A percentile compares a stretch with the other conserved stretches of the same genome.
Evolutionary conservation across 2,329 filamentous ascomycete species (phyloP).

Genomic region (Beauveria asiatica): DNA sequence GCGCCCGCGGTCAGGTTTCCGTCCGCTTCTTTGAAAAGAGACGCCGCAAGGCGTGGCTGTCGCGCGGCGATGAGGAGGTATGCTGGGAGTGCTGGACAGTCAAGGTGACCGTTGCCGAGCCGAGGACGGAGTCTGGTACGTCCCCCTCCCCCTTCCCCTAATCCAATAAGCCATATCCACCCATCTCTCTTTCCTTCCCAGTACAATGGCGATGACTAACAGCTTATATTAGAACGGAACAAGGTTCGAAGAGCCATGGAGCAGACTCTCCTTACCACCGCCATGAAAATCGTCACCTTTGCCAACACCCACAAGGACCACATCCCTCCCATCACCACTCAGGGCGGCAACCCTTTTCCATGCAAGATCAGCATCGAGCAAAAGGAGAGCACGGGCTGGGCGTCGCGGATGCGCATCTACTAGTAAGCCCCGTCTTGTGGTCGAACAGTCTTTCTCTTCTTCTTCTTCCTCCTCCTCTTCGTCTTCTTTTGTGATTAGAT

Average conservation of each 20-base stretch:
- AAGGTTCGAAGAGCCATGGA: conserved; percentile 90
- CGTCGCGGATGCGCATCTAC: conserved; percentile 69
- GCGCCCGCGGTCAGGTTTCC: conserved; percentile 64
- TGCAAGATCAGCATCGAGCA: conserved; percentile 89
- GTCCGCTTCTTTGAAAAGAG: conserved; percentile 95
- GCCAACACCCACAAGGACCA: conserved; percentile 89
- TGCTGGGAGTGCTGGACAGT: conserved; percentile 97
- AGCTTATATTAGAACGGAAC: conserved; percentile 54
- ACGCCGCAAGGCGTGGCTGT: conserved; percentile 71
- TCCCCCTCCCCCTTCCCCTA: background rate
- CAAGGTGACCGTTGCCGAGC: conserved; percentile 86
- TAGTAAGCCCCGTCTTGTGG: conserved; percentile 22
- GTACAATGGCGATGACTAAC: background rate
- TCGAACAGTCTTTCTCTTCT: background rate
- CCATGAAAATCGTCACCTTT: conserved; percentile 80
- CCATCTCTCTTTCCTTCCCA: too few species aligned
- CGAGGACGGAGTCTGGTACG: conserved; percentile 78
- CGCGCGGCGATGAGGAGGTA: conserved; percentile 79
- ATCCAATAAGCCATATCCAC: background rate
- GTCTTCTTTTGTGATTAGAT: background rate
- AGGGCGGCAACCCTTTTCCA: conserved; percentile 87
- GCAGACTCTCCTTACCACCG: conserved; percentile 75
- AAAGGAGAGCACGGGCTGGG: conserved; percentile 64
- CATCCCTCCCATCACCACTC: conserved; percentile 93
- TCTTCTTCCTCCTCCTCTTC: background rate